Base-by-base conservation (phyloP, 140 eudicot genomes). In the Anethum foeniculum region DNA sequence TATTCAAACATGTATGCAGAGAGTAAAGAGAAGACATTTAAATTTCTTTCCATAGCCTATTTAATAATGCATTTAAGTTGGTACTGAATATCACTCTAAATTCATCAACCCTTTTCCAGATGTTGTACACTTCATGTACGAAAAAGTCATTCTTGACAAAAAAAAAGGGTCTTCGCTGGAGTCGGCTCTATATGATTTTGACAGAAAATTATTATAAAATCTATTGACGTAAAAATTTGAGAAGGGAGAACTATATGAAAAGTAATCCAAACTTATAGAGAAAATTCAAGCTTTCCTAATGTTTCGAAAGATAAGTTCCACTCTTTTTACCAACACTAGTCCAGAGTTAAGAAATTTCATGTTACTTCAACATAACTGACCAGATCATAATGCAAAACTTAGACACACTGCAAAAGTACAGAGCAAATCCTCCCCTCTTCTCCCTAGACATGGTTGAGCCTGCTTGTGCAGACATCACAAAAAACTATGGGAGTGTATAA, bases 371-470 rank as follows among this genome's bases (percentile, higher is more conserved):
- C 32, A n/a, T n/a, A 8, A 60, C 5, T 3, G 68, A 60, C 32
- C 69, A 62, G 14, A 62, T 25, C 65, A 56, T n/a, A 56, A 56
- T 54, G 62, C 32, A 60, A n/a, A 7, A 60, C 32, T 60, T 14
- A 60, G 68, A 60, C 68, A 60, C 32, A n/a, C 15, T 60, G 68
- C 32, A 56, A 23, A 56, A 56, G 28, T 56, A 56, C 7, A 56
- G 30, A 23, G 30, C 71, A 12, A 21, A 36, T 36, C 16, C 38
- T 25, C 41, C 38, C 3, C 7, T 93, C 89, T 82, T 13, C 52
- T 47, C 13, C 52, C 82, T 93, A 77, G 88, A 80, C 74, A 90
- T 83, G 92, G 93, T 93, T 21, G 92, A 93, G 76, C 90, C 85
- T 86, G 97, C 87, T 81, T 89, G 97, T 52, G 75, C 38, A 4